These are phyloP conservation scores for Strobilomyces dryophilus DNA, from an alignment of 768 basidiomycete genomes.

Conservation along the genomic window DNA sequence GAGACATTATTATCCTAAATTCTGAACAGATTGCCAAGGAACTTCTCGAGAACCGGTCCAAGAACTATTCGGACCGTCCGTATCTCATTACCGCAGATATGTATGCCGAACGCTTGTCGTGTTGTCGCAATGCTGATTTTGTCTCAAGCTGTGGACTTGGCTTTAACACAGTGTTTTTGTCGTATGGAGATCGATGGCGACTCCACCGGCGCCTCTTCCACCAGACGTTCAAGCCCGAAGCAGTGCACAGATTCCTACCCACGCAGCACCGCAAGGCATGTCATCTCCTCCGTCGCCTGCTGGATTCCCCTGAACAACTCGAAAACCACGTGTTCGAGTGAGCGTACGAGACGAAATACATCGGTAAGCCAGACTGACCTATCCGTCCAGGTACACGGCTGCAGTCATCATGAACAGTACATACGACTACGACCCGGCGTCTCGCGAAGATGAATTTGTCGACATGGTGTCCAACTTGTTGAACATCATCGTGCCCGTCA, in stretches of 20 bases:
- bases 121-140: background rate
- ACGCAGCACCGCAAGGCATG: background rate
- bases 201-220: background rate
- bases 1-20: background rate
- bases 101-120: background rate
- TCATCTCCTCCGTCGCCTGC: slow-evolving; percentile 27
- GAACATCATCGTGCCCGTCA: background rate
- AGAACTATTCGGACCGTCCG: background rate
- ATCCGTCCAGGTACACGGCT: slow-evolving; percentile 6
- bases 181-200: background rate
- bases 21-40: background rate
- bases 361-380: background rate
- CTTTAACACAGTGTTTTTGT: background rate
- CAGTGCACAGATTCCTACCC: background rate
- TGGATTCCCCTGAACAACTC: slow-evolving; percentile 31
- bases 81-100: background rate
- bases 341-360: background rate
- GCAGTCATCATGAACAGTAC: slow-evolving; percentile 13
- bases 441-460: background rate
- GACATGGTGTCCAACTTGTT: background rate
- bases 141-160: background rate
- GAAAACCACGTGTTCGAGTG: slow-evolving; percentile 32
- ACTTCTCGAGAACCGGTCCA: background rate
- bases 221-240: background rate
- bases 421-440: slow-evolving; percentile 15